Base-by-base conservation (phyloP, 1,284 basidiomycete species). In the Moesziomyces sp. region DNA sequence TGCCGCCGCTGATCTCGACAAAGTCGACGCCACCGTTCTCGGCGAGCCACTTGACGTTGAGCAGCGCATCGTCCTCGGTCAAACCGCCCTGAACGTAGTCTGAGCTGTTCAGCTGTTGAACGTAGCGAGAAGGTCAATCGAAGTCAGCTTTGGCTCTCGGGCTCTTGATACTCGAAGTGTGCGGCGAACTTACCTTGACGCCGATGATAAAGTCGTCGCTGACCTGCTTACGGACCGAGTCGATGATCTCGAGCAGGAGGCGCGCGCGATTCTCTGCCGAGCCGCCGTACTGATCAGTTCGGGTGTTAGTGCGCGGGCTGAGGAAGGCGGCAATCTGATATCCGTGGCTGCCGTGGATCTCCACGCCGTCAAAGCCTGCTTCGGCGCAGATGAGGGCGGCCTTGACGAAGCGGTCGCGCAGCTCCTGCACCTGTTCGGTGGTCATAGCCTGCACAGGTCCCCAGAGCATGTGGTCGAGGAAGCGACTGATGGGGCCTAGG, bases 271-370 rank as follows among this genome's bases (percentile, higher is more conserved):
- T 80, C 23, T 75, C 60, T 0, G 85, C 47, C 82, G 88, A 77
- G 86, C 88, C 66, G 9, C 81, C 86, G 85, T 90, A 95, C 30
- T 85, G 86, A 83, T 92, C 91, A 24, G 75, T 84, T 21, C 92
- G 89, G 14, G 84, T 74, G 82, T 96, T 96, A 42, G 89, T 89
- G 90, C 93, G 74, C 1, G 54, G 89, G 5, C 90, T 93, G 43
- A 97, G 86, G 82, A 95, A 96, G 72, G 93, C 90, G 0, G 93
- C 89, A 18, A 97, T 86, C 19, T 97, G 87, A 83, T 97, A 86
- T 26, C 94, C 94, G 85, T 97, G 94, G 2, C 92, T 91, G 33
- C 88, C 91, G 84, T 98, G 95, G 21, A 98, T 74, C 80, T 98
- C 90, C 13, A 97, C 86, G 0, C 95, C 95, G 76, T 97, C 93